These are phyloP conservation scores for Aspergillus ochraceus DNA, from an alignment of 2,329 filamentous ascomycete species.

Conservation along the genomic window DNA sequence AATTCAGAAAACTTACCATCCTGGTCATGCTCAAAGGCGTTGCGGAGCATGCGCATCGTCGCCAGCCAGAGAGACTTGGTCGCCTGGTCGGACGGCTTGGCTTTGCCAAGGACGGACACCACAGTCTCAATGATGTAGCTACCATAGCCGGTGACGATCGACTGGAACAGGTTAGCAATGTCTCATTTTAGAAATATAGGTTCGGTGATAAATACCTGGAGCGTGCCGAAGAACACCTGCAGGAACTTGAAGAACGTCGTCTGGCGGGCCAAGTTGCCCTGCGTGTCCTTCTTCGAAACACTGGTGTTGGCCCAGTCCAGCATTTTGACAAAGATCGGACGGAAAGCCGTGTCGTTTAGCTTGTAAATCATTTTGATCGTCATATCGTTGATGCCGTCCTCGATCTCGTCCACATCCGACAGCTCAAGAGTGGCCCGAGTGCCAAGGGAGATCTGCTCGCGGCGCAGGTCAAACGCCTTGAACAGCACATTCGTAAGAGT, in stretches of 20 bases:
- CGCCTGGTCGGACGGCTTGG: constrained; percentile 42
- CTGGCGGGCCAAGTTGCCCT: constrained; percentile 62
- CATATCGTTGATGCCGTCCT: constrained; percentile 66
- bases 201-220: constrained; percentile 58
- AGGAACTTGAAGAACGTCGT: constrained; percentile 82
- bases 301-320: constrained; percentile 73
- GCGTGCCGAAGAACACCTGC: constrained; percentile 73
- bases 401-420: constrained; percentile 56
- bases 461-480: constrained; percentile 52
- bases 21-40: constrained; percentile 83
- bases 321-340: constrained; percentile 84
- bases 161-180: constrained; percentile 46
- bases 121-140: constrained; percentile 79
- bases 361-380: constrained; percentile 92
- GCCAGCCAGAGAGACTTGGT: constrained; percentile 66
- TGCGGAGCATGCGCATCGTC: constrained; percentile 69
- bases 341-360: constrained; percentile 89
- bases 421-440: constrained; percentile 43
- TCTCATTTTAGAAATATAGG: neutral
- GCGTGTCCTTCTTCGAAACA: constrained; percentile 61
- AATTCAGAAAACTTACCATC: constrained; percentile 55
- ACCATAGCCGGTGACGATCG: constrained; percentile 89
- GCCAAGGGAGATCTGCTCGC: constrained; percentile 36
- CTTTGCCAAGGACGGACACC: constrained; percentile 58
- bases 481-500: constrained; percentile 64